Base-by-base conservation (phyloP, 179 eudicot species). In the Pouteria campechiana region DNA sequence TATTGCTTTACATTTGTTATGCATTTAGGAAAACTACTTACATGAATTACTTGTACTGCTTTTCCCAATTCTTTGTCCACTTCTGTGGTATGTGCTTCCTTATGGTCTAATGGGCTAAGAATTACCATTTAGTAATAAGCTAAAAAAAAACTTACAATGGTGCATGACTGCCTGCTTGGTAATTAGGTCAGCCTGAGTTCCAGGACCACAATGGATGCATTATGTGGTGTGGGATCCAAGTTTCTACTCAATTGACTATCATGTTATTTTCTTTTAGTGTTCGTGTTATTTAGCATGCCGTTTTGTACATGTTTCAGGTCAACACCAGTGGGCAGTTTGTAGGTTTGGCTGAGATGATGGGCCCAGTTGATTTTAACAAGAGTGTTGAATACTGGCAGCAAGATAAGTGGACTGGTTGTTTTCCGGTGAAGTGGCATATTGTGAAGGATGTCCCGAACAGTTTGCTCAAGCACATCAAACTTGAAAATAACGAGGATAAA, bases 291-390 rank as follows among this genome's bases (percentile, higher is more conserved):
- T n/a, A 45, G 3, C 10, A 14, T 32, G n/a, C 52, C 13, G 41
- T 15, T 28, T 13, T 6, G n/a, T 30, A 11, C 34, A 25, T 4
- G 25, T 28, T 39, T 32, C 46, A 89, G 95, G 97, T 89, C 19
- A 89, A 89, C 68, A 64, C 95, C 4, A 89, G 97, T 59, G 97
- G 95, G 27, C 97, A 85, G 41, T 89, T 85, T 73, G 97, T 89
- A 48, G 97, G 97, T 34, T 48, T 85, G 45, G 93, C 97, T 0
- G 93, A 89, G 75, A 89, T 89, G 97, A 55, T 48, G n/a, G 95
- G 93, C 14, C 63, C 79, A 20, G 97, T 89, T 57, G 95, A 89
- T 59, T 89, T 85, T 28, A 48, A 78, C 68, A 86, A 76, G 64
- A 89, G 61, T 43, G 64, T 89, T 48, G 95, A 89, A 38, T 89